A percentile compares a stretch with the other conserved stretches of the same genome.
Evolutionary conservation across 495 filamentous ascomycete genomes (phyloP).

Genomic region (Aspergillus saccharolyticus): DNA sequence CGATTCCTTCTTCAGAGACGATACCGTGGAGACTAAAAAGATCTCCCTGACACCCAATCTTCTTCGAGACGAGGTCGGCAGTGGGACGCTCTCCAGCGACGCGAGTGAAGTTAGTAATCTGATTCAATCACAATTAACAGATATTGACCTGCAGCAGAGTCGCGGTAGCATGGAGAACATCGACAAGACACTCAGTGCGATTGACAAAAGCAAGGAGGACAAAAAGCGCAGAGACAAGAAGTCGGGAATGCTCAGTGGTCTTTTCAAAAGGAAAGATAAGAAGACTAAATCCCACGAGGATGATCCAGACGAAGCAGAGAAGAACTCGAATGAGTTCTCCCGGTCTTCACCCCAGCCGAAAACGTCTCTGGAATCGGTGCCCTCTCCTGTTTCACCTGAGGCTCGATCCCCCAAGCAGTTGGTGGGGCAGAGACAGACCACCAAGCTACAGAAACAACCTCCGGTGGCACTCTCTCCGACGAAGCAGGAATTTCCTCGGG

Average conservation of each 20-base stretch:
- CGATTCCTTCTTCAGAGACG: slow-evolving; percentile 96
- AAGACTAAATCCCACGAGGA: slow-evolving; percentile 66
- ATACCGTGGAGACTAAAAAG: slow-evolving; percentile 91
- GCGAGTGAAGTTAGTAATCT: slow-evolving; percentile 53
- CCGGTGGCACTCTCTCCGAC: slow-evolving; percentile 49
- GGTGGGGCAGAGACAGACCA: slow-evolving; percentile 49
- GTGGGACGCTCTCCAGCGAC: slow-evolving; percentile 55
- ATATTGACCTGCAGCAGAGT: slow-evolving; percentile 23
- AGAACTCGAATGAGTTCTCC: slow-evolving; percentile 52
- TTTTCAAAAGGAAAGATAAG: slow-evolving; percentile 95
- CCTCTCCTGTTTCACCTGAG: slow-evolving; percentile 20
- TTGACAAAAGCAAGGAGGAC: slow-evolving; percentile 63
- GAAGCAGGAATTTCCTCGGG: slow-evolving; percentile 20
- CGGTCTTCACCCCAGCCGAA: slow-evolving; percentile 49
- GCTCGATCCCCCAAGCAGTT: slow-evolving; percentile 31
- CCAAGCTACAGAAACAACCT: slow-evolving; percentile 74
- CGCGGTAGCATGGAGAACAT: slow-evolving; percentile 45
- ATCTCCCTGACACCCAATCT: slow-evolving; percentile 94
- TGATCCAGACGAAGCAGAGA: slow-evolving; percentile 58
- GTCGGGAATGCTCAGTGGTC: slow-evolving; percentile 80
- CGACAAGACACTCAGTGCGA: slow-evolving; percentile 47
- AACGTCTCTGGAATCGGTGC: slow-evolving; percentile 45
- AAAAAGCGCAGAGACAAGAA: slow-evolving; percentile 92
- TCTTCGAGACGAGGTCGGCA: slow-evolving; percentile 73
- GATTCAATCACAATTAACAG: slow-evolving; percentile 37